Evolutionary conservation across 169 alveolate species (phyloP).

Genomic region (Plasmodium coatneyi): DNA sequence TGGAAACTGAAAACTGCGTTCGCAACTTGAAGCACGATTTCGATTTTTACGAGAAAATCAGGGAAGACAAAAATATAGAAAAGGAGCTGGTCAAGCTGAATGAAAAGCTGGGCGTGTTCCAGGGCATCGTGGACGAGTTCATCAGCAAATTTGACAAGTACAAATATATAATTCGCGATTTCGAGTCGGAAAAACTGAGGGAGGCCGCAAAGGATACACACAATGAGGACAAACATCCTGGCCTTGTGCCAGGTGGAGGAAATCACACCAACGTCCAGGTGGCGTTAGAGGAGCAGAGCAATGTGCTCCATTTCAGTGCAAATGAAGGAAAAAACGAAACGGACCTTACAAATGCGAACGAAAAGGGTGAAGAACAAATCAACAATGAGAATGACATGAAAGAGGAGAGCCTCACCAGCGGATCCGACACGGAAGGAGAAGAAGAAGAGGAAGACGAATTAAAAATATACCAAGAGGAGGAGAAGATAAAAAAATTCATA

Average conservation of each 20-base stretch:
- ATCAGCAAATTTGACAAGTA: conserved; percentile 62
- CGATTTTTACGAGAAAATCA: conserved; percentile 58
- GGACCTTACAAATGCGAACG: background rate
- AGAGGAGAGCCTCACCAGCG: conserved; percentile 3
- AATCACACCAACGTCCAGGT: background rate
- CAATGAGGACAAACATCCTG: background rate
- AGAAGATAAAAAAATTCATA: conserved; percentile 50
- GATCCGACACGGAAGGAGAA: background rate
- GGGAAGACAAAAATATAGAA: conserved; percentile 66
- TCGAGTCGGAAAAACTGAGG: conserved; percentile 17
- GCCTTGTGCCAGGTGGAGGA: background rate
- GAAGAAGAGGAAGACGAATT: conserved; percentile 18
- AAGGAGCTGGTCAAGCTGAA: conserved; percentile 52
- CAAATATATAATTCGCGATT: conserved; percentile 50
- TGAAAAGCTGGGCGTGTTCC: conserved; percentile 54
- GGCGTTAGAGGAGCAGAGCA: background rate
- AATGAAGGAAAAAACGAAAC: background rate
- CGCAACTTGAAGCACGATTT: conserved; percentile 19
- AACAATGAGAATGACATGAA: background rate
- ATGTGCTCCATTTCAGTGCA: background rate
- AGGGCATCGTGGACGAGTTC: conserved; percentile 47
- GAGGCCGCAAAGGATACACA: background rate
- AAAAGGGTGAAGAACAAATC: background rate
- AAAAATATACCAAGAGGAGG: conserved; percentile 55
- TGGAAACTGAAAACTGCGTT: conserved; percentile 60